Base-by-base conservation (phyloP, 208 protist genomes). In the Novymonas esmeraldas region DNA sequence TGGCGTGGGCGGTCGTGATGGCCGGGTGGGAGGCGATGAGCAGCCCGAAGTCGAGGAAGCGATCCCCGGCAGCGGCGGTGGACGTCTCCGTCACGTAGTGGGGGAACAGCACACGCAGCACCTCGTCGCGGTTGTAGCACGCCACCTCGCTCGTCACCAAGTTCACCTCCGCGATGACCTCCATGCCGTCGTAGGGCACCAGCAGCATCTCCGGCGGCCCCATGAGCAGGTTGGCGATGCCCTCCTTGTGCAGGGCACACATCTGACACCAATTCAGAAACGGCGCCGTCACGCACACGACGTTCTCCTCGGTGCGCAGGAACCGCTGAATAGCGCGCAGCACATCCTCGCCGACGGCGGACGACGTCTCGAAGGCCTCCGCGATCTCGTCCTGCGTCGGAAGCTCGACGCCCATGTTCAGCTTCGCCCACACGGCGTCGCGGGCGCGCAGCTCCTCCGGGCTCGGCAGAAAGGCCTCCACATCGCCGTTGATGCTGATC, bases 261-360 rank as follows among this genome's bases (percentile, higher is more conserved):
- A 95, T 92, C 75, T 95, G 90, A 59, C 84, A 88, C 90, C 90
- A 95, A 54, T 93, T 89, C 5, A 92, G 69, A 65, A 93, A 94
- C 28, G 90, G 90, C 22, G 90, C 85, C 22, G 87, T 93, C 63
- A 94, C 72, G 36, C 80, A 75, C 57, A 86, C 51, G 18, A 94
- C 85, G 60, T 75, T 71, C 57, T 91, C 67, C 64, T 94, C 79
- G 6, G 64, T 70, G 58, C 81, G 84, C 42, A 95, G 62, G 66
- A 82, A 94, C 52, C 85, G 85, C 68, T 88, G 78, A 45, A 95
- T 77, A 26, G 84, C 83, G 77, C 89, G 89, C 64, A 87, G 44
- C 29, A 95, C 78, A 69, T 95, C 90, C 70, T 91, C 85, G 39
- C 82, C 82, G 60, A 95, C 75, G 29, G 79, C 65, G 11, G 78